Percentiles rank a stretch among this genome's conserved stretches.
These are phyloP conservation scores for Monosporascus ibericus DNA, from an alignment of 2,329 filamentous ascomycete genomes.

Conservation along the genomic window DNA sequence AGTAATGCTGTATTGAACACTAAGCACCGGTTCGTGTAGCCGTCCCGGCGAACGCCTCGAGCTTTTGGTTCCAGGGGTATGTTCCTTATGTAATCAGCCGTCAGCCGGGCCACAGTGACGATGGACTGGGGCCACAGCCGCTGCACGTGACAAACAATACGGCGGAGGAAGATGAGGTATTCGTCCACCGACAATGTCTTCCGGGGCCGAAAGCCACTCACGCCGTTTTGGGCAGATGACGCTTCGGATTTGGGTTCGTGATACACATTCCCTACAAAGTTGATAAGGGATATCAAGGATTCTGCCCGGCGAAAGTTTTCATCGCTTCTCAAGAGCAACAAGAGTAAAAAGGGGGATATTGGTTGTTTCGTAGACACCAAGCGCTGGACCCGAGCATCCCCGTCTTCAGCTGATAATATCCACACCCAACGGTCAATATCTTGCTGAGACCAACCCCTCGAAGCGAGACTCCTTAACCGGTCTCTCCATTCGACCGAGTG, in stretches of 20 bases:
- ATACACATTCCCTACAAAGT: constrained; percentile 21
- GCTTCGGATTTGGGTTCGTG: background rate
- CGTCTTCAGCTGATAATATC: constrained; percentile 30
- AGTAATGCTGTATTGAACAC: constrained; percentile 36
- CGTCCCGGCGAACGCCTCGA: constrained; percentile 1
- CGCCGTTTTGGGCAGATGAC: constrained; percentile 3
- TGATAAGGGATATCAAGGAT: constrained; percentile 26
- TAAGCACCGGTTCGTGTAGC: constrained; percentile 24
- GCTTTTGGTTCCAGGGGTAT: constrained; percentile 11
- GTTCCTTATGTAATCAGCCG: constrained; percentile 22
- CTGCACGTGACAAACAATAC: constrained; percentile 18
- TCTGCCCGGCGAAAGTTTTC: constrained; percentile 24
- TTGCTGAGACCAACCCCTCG: constrained; percentile 26
- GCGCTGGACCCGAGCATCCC: constrained; percentile 29
- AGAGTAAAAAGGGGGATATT: constrained; percentile 35
- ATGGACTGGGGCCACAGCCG: constrained; percentile 23
- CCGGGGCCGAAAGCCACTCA: background rate
- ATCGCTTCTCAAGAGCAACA: constrained; percentile 29
- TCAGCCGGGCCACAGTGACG: constrained; percentile 22
- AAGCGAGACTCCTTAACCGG: constrained; percentile 22
- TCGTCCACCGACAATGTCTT: constrained; percentile 10
- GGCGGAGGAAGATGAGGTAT: constrained; percentile 18
- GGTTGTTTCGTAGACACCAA: constrained; percentile 26
- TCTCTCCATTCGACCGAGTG: constrained; percentile 23
- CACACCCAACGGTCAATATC: constrained; percentile 35